Base-by-base conservation (phyloP, 148 eudicot species). In the Fagopyrum homotropicum region DNA sequence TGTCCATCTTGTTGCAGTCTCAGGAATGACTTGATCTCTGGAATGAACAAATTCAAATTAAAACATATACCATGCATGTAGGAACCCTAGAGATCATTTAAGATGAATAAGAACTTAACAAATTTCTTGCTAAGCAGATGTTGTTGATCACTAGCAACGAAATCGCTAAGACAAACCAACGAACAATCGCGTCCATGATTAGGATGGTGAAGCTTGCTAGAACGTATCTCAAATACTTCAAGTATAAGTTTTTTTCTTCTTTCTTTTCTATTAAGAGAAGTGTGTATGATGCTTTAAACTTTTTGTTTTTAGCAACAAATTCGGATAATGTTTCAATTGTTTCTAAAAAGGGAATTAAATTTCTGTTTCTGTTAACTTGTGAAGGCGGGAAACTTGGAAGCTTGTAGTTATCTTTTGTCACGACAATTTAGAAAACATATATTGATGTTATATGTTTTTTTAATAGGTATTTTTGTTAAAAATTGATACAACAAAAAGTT, bases 181-280 rank as follows among this genome's bases (percentile, higher is more conserved):
- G 46, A 66, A 40, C 19, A 66, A 66, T 66, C 71, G 19, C 71
- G 46, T 43, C 71, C 71, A 66, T 66, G 26, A 56, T 56, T 22
- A 56, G 17, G 43, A 60, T 9, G 14, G 9, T 60, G 66, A 7
- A 60, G 40, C 35, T 60, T 14, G 40, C 22, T 9, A 26, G 40
- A 22, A 60, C 26, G 14, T 35, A 35, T 1, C 40, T 0, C 40
- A 35, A 1, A 35, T 35, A 35, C 40, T 35, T 35, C 2, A 1
- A 35, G 40, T 35, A 35, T 35, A 35, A 35, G 40, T 35, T 35
- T 35, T 35, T 1, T 35, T 35, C 40, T 35, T 35, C 40, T 35
- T 35, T 30, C 6, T 60, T 64, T 64, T 35, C 1, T 26, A 15
- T 64, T 19, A 29, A 9, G 15, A 63, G 4, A 9, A 9, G 14